These are phyloP conservation scores for Aspergillus thermomutatus DNA, from an alignment of 2,329 filamentous ascomycete species.

Conservation along the genomic window DNA sequence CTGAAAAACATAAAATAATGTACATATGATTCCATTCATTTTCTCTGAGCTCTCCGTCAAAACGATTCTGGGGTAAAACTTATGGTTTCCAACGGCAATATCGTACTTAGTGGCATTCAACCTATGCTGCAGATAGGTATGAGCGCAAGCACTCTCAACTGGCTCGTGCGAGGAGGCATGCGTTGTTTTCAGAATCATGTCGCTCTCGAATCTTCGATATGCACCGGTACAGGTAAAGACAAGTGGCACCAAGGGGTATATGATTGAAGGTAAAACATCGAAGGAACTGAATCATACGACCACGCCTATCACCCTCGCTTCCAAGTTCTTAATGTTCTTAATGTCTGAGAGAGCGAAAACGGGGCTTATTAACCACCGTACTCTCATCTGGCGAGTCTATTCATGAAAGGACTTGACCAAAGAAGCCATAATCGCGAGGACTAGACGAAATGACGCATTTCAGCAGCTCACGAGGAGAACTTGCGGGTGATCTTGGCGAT, in stretches of 20 bases:
- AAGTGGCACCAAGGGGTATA: neutral
- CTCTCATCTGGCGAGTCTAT: neutral
- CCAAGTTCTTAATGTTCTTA: neutral
- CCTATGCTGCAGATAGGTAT: neutral
- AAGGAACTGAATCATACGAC: neutral
- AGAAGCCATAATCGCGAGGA: neutral
- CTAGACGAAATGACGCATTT: neutral
- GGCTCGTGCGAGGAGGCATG: neutral
- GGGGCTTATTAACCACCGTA: neutral
- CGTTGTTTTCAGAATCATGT: neutral
- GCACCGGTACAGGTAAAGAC: neutral
- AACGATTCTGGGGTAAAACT: neutral
- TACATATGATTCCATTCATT: neutral
- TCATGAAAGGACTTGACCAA: neutral
- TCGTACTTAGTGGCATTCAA: neutral
- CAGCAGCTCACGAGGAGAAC: slow-evolving; percentile 59
- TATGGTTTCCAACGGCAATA: neutral
- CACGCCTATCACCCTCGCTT: neutral
- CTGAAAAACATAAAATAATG: neutral
- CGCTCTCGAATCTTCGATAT: neutral
- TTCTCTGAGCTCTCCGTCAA: neutral
- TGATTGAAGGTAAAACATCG: slow-evolving; percentile 4
- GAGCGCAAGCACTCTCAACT: neutral
- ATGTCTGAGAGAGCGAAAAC: neutral
- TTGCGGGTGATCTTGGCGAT: slow-evolving; percentile 92